phyloP scores from a whole-genome alignment of 176 grass and related monocot species.

The Pontederia crassipes region DNA sequence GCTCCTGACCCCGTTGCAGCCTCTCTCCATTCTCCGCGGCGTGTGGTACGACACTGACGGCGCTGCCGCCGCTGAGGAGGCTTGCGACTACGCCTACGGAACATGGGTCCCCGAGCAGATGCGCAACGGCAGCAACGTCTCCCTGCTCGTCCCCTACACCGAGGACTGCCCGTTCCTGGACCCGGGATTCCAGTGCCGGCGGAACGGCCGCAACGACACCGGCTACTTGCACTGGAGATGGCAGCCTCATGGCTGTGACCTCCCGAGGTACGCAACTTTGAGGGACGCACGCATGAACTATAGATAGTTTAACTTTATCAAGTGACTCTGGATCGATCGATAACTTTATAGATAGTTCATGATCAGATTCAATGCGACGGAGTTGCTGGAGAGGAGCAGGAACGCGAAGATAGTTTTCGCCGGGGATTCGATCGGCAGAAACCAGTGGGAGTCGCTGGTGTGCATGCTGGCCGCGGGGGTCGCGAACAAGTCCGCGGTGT shows the following conservation, averaged over 20 bases:
- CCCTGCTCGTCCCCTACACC: not conserved
- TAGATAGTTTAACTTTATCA: not conserved
- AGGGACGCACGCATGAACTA: not conserved
- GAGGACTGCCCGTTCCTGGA: constrained; percentile 23
- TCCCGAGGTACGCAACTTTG: constrained; percentile 3
- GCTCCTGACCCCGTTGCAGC: too few relatives aligned
- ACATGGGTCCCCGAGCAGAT: constrained; percentile 11
- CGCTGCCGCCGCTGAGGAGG: not conserved
- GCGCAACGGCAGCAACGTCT: too few relatives aligned
- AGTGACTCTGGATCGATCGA: not conserved
- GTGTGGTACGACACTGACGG: too few relatives aligned
- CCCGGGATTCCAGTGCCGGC: constrained; percentile 2
- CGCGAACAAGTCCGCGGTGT: constrained; percentile 10
- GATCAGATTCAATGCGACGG: constrained; percentile 18
- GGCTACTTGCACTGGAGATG: constrained; percentile 16
- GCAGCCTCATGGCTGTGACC: constrained; percentile 12
- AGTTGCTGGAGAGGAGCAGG: constrained; percentile 27
- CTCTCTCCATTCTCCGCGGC: too few relatives aligned
- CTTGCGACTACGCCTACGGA: constrained; percentile 11
- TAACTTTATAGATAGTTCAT: not conserved
- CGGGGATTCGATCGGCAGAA: constrained; percentile 21
- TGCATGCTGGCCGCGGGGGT: constrained; percentile 12
- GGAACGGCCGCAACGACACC: constrained; percentile 8
- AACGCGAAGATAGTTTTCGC: constrained; percentile 15
- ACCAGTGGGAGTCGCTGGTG: constrained; percentile 24